Evolutionary conservation across 441 rosid species (phyloP), one percentile per base, ranked within the genome.

Genomic region (Breynia disticha): DNA sequence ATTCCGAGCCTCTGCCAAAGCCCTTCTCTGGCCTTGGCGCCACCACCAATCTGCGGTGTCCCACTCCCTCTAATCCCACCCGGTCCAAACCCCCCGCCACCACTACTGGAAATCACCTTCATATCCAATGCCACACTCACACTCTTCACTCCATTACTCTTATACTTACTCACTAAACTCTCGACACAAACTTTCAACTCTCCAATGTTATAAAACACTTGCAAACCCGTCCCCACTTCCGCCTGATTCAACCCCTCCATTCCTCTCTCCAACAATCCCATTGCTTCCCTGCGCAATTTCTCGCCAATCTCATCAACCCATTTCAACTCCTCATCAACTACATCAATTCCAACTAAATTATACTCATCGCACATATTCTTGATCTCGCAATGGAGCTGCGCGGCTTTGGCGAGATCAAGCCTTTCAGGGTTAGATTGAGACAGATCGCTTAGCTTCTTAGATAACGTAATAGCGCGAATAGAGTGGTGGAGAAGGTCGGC

Each of bases 221-320:
- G 99, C 71, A 93, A 65, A 0, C 99, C 99, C 59, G 96, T 86
- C 1, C 97, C 99, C 0, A 89, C 99, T 49, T 93, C 97, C 1
- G 99, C 95, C 69, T 93, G 96, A 67, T 93, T 89, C 71, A 93
- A 17, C 32, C 95, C 97, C 62, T 89, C 96, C 95, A 93, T 84
- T 24, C 99, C 99, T 70, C 81, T 83, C 72, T 82, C 97, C 56
- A 88, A 57, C 24, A 84, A 95, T 46, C 68, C 79, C 85, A 93
- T 84, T 0, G 95, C 97, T 59, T 84, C 95, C 1, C 57, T 73
- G 41, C 95, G 66, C 65, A 86, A 46, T 50, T 60, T 81, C 17
- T 77, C 83, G 39, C 98, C 97, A 11, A 78, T 72, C 66, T 83
- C 87, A 13, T 60, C 76, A 0, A 89, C 81, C 59, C 73, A 78